These are phyloP conservation scores for Marasmius sp. DNA, from an alignment of 1,284 basidiomycete genomes.

Conservation along the genomic window DNA sequence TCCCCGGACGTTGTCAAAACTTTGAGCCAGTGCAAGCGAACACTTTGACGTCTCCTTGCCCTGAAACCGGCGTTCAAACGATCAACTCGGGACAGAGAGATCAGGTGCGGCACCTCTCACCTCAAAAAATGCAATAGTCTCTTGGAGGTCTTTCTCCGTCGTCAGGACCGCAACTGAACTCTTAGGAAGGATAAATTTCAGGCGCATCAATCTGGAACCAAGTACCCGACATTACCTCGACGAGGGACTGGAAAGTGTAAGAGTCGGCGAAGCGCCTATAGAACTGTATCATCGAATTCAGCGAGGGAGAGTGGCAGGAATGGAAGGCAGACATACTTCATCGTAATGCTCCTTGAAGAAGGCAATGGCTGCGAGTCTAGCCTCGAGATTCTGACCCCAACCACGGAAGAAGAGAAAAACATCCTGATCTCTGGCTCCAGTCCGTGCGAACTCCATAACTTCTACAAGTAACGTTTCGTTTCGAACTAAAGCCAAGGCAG, in stretches of 20 bases:
- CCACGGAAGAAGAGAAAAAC: constrained; percentile 55
- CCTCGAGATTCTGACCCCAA: constrained; percentile 42
- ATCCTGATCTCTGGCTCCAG: constrained; percentile 65
- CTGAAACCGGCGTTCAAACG: not conserved
- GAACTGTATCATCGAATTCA: not conserved
- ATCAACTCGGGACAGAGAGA: not conserved
- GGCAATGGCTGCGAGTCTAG: constrained; percentile 38
- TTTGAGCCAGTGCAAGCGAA: constrained; percentile 11
- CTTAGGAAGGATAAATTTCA: not conserved
- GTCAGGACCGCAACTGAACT: constrained; percentile 4
- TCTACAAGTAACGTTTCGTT: constrained; percentile 51
- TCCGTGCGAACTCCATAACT: constrained; percentile 59
- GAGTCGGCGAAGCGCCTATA: constrained; percentile 6
- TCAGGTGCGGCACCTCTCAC: not conserved
- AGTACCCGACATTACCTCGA: constrained; percentile 5
- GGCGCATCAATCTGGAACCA: not conserved
- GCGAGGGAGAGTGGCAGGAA: not conserved
- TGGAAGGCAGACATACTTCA: constrained; percentile 33
- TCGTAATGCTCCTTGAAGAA: constrained; percentile 59
- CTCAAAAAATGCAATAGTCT: constrained; percentile 10
- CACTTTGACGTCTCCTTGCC: constrained; percentile 13
- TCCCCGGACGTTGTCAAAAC: constrained; percentile 11
- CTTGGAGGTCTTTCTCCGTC: constrained; percentile 10
- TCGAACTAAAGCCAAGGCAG: constrained; percentile 45
- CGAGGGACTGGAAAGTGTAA: constrained; percentile 6